A percentile compares a stretch with the other conserved stretches of the same genome.
phyloP scores from a whole-genome alignment of 306 rosid species.

The Dicorynia guianensis region DNA sequence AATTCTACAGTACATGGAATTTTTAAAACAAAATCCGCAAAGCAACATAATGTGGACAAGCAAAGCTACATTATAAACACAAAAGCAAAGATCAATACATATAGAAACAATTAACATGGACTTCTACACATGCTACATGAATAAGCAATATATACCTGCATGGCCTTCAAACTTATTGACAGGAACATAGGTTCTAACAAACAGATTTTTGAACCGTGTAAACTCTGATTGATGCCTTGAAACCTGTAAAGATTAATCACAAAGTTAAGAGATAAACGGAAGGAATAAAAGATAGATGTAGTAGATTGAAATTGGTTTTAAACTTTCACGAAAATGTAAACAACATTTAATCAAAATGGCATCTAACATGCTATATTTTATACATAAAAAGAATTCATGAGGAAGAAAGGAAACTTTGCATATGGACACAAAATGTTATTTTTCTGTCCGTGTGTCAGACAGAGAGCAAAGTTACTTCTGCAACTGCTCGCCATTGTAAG shows the following conservation, averaged over 20 bases:
- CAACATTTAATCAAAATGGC: too few relatives aligned
- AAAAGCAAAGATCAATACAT: background rate
- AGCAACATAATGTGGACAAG: conserved; percentile 2
- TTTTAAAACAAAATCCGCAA: background rate
- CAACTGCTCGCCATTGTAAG: background rate
- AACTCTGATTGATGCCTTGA: conserved; percentile 55
- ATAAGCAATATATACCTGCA: conserved; percentile 51
- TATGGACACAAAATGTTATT: background rate
- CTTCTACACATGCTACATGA: background rate
- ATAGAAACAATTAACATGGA: background rate
- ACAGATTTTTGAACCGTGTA: conserved; percentile 45
- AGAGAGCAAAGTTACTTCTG: background rate
- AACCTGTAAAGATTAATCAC: conserved; percentile 56
- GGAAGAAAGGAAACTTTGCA: background rate
- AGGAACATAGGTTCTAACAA: conserved; percentile 52
- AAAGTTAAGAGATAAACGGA: conserved; percentile 21
- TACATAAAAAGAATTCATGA: too few relatives aligned
- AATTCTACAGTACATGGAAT: background rate
- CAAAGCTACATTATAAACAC: too few relatives aligned
- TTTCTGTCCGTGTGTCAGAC: background rate
- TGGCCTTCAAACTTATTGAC: conserved; percentile 50
- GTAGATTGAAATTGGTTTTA: too few relatives aligned
- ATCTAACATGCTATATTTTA: too few relatives aligned
- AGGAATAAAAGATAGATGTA: background rate
- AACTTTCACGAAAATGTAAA: too few relatives aligned